Evolutionary conservation across 257 asterid species (phyloP), one percentile per base, ranked within the genome.

Genomic region (Capsicum rhomboideum): DNA sequence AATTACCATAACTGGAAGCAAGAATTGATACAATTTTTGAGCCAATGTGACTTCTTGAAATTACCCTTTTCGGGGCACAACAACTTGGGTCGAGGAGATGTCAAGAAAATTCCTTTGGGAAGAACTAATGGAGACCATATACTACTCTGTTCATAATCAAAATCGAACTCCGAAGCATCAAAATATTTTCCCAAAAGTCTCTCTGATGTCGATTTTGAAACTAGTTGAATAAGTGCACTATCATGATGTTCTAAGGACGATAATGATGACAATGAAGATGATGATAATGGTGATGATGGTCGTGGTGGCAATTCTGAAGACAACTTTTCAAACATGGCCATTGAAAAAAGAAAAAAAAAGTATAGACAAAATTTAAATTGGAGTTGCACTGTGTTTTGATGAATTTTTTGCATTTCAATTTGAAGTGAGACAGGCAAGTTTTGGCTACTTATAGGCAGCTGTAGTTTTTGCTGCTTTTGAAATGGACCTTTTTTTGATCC

Each of bases 51-150:
- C 82, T 78, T 85, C 72, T 26, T 82, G 66, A 42, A 4, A 54
- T 34, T 75, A 14, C 17, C 81, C 42, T 14, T 49, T 49, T n/a
- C n/a, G n/a, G 83, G 17, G 71, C 68, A 75, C 52, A 21, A 82
- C 55, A 49, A 55, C 13, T 46, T 31, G 17, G 58, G 52, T 12
- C 40, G 40, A 34, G 87, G 82, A 2, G 89, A 80, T 5, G 50
- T 23, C 53, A 80, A 82, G 79, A 26, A 81, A 29, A 83, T 69
- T 37, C 59, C 81, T 72, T 83, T 52, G 2, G 90, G 87, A 49
- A 75, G 6, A 84, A 90, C 82, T 75, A 87, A 64, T 37, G 91
- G 91, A 55, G 93, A 90, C 93, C 93, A 90, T 71, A 89, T 13
- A 21, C 82, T 79, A 37, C 91, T 87, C 59, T 89, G 85, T 42